phyloP scores from a whole-genome alignment of 2,329 filamentous ascomycete species.

The Xylaria sp. region DNA sequence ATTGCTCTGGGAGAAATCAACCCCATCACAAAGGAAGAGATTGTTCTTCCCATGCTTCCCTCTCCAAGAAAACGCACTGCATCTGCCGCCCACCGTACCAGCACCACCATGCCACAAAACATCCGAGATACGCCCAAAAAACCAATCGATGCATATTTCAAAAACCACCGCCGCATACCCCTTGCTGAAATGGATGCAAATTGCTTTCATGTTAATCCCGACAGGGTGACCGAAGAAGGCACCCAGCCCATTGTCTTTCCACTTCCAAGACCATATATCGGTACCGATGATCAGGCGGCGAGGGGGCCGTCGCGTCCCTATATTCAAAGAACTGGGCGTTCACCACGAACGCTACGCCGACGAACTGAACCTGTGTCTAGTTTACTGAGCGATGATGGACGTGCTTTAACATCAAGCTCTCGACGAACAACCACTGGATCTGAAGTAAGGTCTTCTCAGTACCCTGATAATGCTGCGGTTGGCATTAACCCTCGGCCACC shows the following conservation, averaged over 20 bases:
- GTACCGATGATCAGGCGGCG: slow-evolving; percentile 38
- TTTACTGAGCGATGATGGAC: slow-evolving; percentile 44
- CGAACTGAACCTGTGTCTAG: slow-evolving; percentile 59
- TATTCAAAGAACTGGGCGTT: slow-evolving; percentile 37
- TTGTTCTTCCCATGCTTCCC: slow-evolving; percentile 51
- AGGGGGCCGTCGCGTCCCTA: slow-evolving; percentile 39
- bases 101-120: slow-evolving; percentile 27
- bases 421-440: slow-evolving; percentile 36
- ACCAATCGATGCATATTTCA: slow-evolving; percentile 62
- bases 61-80: slow-evolving; percentile 47
- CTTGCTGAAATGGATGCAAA: slow-evolving; percentile 69
- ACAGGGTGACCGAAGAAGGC: slow-evolving; percentile 55
- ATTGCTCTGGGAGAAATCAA: slow-evolving; percentile 85
- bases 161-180: slow-evolving; percentile 55
- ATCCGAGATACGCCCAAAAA: slow-evolving; percentile 47
- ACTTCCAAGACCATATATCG: slow-evolving; percentile 62
- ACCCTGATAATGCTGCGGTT: slow-evolving; percentile 19
- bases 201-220: slow-evolving; percentile 60
- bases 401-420: slow-evolving; percentile 36
- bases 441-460: slow-evolving; percentile 8
- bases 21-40: slow-evolving; percentile 81
- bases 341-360: slow-evolving; percentile 52
- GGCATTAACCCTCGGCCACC: slow-evolving; percentile 47
- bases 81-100: slow-evolving; percentile 32
- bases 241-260: slow-evolving; percentile 62